A percentile compares a stretch with the other conserved stretches of the same genome.
These are phyloP conservation scores for Ophiostoma angusticollis DNA, from an alignment of 2,329 filamentous ascomycete genomes.

Conservation along the genomic window DNA sequence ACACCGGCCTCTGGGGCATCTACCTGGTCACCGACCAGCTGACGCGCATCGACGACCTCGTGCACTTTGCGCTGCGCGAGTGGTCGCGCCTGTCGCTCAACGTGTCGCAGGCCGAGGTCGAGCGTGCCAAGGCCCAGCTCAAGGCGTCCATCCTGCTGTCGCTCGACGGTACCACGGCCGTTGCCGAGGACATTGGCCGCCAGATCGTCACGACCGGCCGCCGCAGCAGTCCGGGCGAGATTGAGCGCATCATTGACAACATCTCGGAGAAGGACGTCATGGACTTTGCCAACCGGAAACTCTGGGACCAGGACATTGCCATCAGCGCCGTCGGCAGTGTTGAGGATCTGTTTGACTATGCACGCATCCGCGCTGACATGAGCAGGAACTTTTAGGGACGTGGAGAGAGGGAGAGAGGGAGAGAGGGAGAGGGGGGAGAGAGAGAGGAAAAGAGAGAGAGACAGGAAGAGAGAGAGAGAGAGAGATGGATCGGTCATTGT, in stretches of 20 bases:
- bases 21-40: conserved; percentile 91
- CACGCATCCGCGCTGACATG: conserved; percentile 24
- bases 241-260: conserved; percentile 77
- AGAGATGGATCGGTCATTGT: too few relatives aligned
- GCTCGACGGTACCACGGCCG: conserved; percentile 91
- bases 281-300: conserved; percentile 84
- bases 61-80: conserved; percentile 96
- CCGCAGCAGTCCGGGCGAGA: conserved; percentile 80
- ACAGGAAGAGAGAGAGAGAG: neutral
- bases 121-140: conserved; percentile 97
- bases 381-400: conserved; percentile 23
- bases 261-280: conserved; percentile 96
- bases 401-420: neutral
- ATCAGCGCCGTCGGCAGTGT: conserved; percentile 87
- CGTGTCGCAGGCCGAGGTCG: conserved; percentile 80
- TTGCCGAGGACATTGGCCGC: conserved; percentile 95
- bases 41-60: conserved; percentile 80
- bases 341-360: conserved; percentile 71
- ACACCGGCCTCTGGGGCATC: conserved; percentile 99
- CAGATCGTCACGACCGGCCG: conserved; percentile 97
- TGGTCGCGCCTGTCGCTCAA: conserved; percentile 89
- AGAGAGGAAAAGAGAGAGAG: neutral
- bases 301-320: conserved; percentile 96
- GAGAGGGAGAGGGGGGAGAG: neutral
- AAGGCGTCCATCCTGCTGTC: conserved; percentile 97